These are phyloP conservation scores for Nepenthes gracilis DNA, from an alignment of 148 eudicot species.

Conservation along the genomic window DNA sequence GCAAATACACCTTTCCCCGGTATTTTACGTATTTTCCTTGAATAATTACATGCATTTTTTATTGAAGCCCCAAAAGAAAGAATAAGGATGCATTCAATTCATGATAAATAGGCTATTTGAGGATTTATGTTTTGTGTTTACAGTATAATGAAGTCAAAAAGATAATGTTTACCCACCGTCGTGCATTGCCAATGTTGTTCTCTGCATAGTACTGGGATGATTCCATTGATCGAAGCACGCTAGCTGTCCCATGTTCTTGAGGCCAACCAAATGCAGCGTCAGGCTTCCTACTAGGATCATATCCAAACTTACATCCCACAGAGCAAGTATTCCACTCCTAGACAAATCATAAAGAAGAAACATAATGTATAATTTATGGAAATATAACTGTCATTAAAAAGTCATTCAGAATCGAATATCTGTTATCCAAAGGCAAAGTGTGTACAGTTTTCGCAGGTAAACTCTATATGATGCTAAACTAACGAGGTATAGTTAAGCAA, in stretches of 20 bases:
- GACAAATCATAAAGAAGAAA: slow-evolving; percentile 3
- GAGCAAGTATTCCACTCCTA: slow-evolving; percentile 76
- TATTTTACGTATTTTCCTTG: too few species aligned
- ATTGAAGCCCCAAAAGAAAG: too few species aligned
- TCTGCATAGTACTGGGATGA: slow-evolving; percentile 79
- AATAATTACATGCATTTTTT: too few species aligned
- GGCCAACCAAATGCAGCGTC: slow-evolving; percentile 77
- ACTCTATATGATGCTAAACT: too few species aligned
- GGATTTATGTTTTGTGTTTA: too few species aligned
- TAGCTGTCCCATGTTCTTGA: slow-evolving; percentile 34
- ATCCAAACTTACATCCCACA: slow-evolving; percentile 81
- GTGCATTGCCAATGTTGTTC: slow-evolving; percentile 59
- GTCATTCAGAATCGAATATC: not conserved
- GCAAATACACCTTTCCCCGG: too few species aligned
- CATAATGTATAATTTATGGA: not conserved
- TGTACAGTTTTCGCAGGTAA: too few species aligned
- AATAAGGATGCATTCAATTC: too few species aligned
- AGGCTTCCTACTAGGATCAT: slow-evolving; percentile 25
- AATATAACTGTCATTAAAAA: not conserved
- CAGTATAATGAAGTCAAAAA: too few species aligned
- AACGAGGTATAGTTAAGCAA: too few species aligned
- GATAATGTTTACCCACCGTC: slow-evolving; percentile 92
- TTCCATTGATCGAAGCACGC: slow-evolving; percentile 87
- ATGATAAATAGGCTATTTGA: too few species aligned
- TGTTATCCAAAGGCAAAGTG: too few species aligned